phyloP scores from a whole-genome alignment of 768 basidiomycete genomes.

The Collybia nuda region DNA sequence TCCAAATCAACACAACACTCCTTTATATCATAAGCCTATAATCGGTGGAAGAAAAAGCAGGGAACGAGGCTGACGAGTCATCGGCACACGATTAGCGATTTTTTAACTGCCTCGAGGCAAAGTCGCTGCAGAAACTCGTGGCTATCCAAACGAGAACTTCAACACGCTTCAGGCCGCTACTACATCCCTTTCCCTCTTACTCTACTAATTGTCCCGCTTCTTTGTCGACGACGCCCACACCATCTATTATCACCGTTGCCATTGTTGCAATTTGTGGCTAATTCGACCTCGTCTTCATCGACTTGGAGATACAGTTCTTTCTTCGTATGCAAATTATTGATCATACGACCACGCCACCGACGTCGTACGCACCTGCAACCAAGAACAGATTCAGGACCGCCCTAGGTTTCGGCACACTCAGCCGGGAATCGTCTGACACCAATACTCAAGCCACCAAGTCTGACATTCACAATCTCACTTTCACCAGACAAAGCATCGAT shows the following conservation, averaged over 20 bases:
- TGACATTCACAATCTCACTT: slow-evolving; percentile 23
- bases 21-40: slow-evolving; percentile 15
- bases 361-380: slow-evolving; percentile 20
- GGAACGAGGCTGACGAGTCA: slow-evolving; percentile 6
- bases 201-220: slow-evolving; percentile 7
- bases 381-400: slow-evolving; percentile 50
- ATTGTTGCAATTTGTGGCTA: background rate
- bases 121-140: slow-evolving; percentile 19
- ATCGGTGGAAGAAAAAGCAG: slow-evolving; percentile 8
- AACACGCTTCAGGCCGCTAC: slow-evolving; percentile 14
- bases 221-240: slow-evolving; percentile 8
- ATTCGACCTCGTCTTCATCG: background rate
- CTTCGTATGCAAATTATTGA: slow-evolving; percentile 10
- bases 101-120: slow-evolving; percentile 24
- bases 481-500: slow-evolving; percentile 44
- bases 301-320: slow-evolving; percentile 2
- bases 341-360: slow-evolving; percentile 11
- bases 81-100: slow-evolving; percentile 17
- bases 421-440: slow-evolving; percentile 33
- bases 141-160: slow-evolving; percentile 5
- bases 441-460: slow-evolving; percentile 23
- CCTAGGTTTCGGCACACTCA: slow-evolving; percentile 39
- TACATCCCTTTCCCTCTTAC: slow-evolving; percentile 8
- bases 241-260: background rate
- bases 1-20: slow-evolving; percentile 15